Conservation (phyloP, 768 basidiomycete species). For the Collybiopsis luxurians region DNA sequence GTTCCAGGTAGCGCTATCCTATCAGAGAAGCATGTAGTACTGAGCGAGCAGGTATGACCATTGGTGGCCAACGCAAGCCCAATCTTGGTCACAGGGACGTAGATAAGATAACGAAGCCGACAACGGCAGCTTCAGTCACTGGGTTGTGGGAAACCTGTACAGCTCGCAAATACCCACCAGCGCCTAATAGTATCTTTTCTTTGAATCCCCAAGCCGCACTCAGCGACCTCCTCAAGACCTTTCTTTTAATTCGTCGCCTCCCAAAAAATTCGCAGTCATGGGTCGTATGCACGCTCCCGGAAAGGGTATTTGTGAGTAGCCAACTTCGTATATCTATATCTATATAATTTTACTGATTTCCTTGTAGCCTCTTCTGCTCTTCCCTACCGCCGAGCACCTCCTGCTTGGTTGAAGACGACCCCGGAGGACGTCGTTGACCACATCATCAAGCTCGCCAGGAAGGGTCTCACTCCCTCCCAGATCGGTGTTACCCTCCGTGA, state of each 20-base stretch:
- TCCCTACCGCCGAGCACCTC: slow-evolving; percentile 93
- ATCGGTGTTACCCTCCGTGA: slow-evolving; percentile 98
- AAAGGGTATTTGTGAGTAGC: slow-evolving; percentile 97
- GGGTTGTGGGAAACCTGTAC: no score
- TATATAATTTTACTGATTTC: slow-evolving; percentile 8
- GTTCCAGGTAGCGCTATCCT: no score
- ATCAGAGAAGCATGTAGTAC: no score
- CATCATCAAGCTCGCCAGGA: slow-evolving; percentile 95
- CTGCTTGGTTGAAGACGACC: slow-evolving; percentile 95
- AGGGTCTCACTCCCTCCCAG: slow-evolving; percentile 96
- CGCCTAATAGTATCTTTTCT: no score
- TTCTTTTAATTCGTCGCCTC: slow-evolving; percentile 1
- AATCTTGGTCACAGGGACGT: no score
- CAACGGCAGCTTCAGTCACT: no score
- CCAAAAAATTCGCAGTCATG: slow-evolving; percentile 48
- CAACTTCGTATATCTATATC: no score
- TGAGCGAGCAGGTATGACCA: no score
- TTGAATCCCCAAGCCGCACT: no score
- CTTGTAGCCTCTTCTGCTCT: slow-evolving; percentile 85
- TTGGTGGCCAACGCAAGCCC: no score
- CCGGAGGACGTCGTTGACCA: slow-evolving; percentile 95
- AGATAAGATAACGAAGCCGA: no score
- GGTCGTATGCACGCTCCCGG: slow-evolving; percentile 99
- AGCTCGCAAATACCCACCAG: no score
- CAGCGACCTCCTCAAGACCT: slow-evolving; percentile 11